Evolutionary conservation across 371 early-diverging fungal genomes (phyloP).

Genomic region (Thermomucor indicae-seudaticae): DNA sequence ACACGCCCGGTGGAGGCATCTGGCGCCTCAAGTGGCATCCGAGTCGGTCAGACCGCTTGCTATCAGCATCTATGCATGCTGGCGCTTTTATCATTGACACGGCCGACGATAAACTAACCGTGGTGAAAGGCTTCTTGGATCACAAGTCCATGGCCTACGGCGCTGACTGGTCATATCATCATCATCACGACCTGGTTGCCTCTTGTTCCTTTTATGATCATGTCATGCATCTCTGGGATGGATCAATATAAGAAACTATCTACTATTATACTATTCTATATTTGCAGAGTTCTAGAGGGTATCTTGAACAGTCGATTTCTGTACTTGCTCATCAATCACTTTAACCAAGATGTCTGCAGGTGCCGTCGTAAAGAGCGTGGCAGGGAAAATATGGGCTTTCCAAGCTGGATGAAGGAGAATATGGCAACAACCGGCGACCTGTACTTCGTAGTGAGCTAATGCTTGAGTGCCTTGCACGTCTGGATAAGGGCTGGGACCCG

Average conservation of each 20-base stretch:
- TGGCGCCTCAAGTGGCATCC: constrained; percentile 97
- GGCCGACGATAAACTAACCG: constrained; percentile 3
- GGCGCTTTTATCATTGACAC: constrained; percentile 44
- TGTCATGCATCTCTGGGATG: constrained; percentile 76
- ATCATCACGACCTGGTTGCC: constrained; percentile 56
- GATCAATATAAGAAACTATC: no score
- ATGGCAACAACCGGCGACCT: constrained; percentile 81
- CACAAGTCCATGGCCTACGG: constrained; percentile 90
- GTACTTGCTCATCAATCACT: constrained; percentile 32
- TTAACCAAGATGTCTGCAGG: constrained; percentile 57
- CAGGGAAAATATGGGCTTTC: constrained; percentile 86
- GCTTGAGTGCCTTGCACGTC: constrained; percentile 79
- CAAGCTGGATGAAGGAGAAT: constrained; percentile 82
- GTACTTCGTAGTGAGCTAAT: constrained; percentile 68
- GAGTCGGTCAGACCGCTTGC: constrained; percentile 45
- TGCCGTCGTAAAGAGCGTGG: constrained; percentile 81
- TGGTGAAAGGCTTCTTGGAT: constrained; percentile 50
- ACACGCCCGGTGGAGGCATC: constrained; percentile 80
- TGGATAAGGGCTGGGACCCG: constrained; percentile 78
- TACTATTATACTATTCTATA: no score
- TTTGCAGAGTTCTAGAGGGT: no score
- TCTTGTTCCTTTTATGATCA: constrained; percentile 96
- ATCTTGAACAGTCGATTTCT: no score
- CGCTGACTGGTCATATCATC: constrained; percentile 78
- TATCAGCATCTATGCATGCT: constrained; percentile 88